phyloP scores from a whole-genome alignment of 2,329 filamentous ascomycete species.

The Pseudonectria foliicola region DNA sequence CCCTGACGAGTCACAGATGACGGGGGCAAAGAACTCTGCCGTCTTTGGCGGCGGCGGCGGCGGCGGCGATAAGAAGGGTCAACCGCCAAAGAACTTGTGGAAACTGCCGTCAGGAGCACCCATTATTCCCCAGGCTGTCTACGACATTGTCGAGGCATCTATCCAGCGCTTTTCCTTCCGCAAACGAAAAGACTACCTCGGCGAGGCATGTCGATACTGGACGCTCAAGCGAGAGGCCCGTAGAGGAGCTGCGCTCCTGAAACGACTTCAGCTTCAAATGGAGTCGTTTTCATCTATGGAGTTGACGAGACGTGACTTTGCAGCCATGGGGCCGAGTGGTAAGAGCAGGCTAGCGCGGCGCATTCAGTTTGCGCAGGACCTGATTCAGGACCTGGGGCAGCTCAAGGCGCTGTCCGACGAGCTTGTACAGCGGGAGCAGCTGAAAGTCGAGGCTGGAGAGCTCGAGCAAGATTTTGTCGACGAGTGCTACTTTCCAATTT shows the following conservation, averaged over 20 bases:
- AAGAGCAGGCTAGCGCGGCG: conserved; percentile 69
- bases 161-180: conserved; percentile 72
- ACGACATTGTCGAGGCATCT: conserved; percentile 76
- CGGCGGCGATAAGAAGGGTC: conserved; percentile 65
- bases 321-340: conserved; percentile 84
- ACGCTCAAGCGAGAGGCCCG: conserved; percentile 91
- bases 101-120: conserved; percentile 90
- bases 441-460: conserved; percentile 70
- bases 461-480: conserved; percentile 76
- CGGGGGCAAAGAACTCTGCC: conserved; percentile 73
- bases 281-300: conserved; percentile 98
- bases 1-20: conserved; percentile 74
- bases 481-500: conserved; percentile 84
- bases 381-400: conserved; percentile 70
- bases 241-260: conserved; percentile 82
- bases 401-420: conserved; percentile 63
- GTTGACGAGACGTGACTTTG: conserved; percentile 88
- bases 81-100: conserved; percentile 51
- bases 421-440: conserved; percentile 66
- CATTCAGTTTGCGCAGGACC: conserved; percentile 76
- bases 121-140: conserved; percentile 83
- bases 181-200: conserved; percentile 86
- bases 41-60: conserved; percentile 62
- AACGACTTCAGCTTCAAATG: conserved; percentile 88
- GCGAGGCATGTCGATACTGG: conserved; percentile 95